A percentile compares a stretch with the other conserved stretches of the same genome.
These are phyloP conservation scores for Trichoderma brevicompactum DNA, from an alignment of 2,329 filamentous ascomycete genomes.

Conservation along the genomic window DNA sequence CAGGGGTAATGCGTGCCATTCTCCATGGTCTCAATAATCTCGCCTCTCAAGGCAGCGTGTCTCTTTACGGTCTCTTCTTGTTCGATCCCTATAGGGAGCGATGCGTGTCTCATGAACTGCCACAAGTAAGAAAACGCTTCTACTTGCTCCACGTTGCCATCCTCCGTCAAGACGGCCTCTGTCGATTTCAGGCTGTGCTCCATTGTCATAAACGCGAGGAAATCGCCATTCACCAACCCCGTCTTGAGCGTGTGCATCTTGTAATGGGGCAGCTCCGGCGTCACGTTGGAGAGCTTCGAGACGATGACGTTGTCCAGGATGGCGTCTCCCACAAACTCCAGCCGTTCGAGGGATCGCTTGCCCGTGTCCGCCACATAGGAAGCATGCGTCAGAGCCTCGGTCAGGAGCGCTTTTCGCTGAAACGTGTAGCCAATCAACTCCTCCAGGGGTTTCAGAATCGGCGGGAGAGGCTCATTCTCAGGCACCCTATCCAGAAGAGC, in stretches of 20 bases:
- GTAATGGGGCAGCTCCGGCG: constrained; percentile 50
- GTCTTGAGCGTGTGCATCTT: constrained; percentile 79
- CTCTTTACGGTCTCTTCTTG: constrained; percentile 51
- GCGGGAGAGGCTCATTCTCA: constrained; percentile 42
- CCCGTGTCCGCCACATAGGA: constrained; percentile 57
- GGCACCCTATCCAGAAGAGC: constrained; percentile 51
- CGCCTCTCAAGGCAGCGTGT: constrained; percentile 53
- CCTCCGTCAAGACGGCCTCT: constrained; percentile 31
- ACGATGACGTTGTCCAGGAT: constrained; percentile 81
- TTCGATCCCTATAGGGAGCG: constrained; percentile 50
- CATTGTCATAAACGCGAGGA: constrained; percentile 78
- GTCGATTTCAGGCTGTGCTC: constrained; percentile 38
- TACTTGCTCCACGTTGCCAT: constrained; percentile 33
- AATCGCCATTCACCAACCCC: constrained; percentile 77
- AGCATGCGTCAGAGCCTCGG: constrained; percentile 81
- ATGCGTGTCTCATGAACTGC: constrained; percentile 69
- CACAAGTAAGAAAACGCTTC: constrained; percentile 56
- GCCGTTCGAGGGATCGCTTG: constrained; percentile 62
- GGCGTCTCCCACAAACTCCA: constrained; percentile 88
- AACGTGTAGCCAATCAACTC: constrained; percentile 73
- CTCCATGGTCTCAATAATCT: constrained; percentile 56
- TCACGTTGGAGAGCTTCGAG: constrained; percentile 56
- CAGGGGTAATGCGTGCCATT: constrained; percentile 70
- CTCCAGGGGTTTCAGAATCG: constrained; percentile 60
- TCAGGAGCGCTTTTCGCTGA: constrained; percentile 65